These are phyloP conservation scores for Yarrowia yakushimensis DNA, from an alignment of 805 yeast genomes.

Conservation along the genomic window DNA sequence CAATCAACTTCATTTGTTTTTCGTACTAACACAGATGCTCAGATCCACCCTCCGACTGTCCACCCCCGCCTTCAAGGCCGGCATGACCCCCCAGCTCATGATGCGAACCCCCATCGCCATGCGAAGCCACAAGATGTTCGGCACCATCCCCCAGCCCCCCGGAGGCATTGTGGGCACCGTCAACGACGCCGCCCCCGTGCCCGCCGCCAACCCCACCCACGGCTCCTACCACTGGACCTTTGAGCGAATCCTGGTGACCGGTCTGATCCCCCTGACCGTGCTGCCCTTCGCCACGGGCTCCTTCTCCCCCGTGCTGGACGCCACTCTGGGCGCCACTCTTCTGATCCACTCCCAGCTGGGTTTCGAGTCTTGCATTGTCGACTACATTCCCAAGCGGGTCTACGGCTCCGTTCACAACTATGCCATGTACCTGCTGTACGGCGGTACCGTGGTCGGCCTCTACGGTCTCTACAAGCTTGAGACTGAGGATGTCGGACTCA, in stretches of 20 bases:
- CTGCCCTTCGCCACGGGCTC: conserved; percentile 77
- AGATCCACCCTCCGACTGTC: conserved; percentile 19
- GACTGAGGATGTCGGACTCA: conserved; percentile 74
- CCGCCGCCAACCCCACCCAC: conserved; percentile 58
- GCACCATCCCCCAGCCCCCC: conserved; percentile 69
- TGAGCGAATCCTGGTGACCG: conserved; percentile 67
- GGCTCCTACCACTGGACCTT: conserved; percentile 95
- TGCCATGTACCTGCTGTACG: conserved; percentile 63
- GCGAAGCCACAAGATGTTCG: conserved; percentile 5
- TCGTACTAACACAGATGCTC: conserved; percentile 14
- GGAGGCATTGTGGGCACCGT: conserved; percentile 91
- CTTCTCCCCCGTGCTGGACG: conserved; percentile 65
- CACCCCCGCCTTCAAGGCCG: conserved; percentile 18
- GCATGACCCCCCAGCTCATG: conserved; percentile 14
- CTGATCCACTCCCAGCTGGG: conserved; percentile 83
- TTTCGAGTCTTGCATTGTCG: conserved; percentile 84
- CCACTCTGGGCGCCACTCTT: conserved; percentile 60
- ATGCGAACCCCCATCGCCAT: conserved; percentile 26
- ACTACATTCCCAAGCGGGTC: conserved; percentile 83
- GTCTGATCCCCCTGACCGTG: conserved; percentile 71
- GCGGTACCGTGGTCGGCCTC: conserved; percentile 67
- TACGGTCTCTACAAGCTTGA: conserved; percentile 76
- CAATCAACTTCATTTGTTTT: neutral
- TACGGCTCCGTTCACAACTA: conserved; percentile 72
- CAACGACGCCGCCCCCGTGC: conserved; percentile 77